These are phyloP conservation scores for Aspergillus terreus DNA, from an alignment of 2,329 filamentous ascomycete species.

Conservation along the genomic window DNA sequence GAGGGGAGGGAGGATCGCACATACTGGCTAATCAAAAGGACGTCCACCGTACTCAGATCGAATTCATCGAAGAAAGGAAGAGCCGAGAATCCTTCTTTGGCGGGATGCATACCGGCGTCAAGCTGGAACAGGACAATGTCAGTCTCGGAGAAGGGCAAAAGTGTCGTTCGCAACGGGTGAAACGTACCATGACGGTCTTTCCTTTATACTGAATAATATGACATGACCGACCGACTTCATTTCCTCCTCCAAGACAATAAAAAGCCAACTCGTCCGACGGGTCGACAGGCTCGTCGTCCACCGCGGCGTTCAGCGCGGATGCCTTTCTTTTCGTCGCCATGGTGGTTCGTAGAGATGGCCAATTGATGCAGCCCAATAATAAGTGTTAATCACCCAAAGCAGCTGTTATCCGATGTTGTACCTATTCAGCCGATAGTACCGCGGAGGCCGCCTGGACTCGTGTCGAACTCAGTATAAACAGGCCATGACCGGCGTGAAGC, in stretches of 20 bases:
- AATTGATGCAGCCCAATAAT: not conserved
- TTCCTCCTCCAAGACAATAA: conserved; percentile 87
- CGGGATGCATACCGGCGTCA: conserved; percentile 94
- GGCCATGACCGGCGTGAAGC: conserved; percentile 9
- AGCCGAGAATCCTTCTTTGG: conserved; percentile 87
- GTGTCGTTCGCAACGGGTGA: not conserved
- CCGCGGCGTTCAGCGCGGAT: conserved; percentile 63
- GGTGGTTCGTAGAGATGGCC: conserved; percentile 13
- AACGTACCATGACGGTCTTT: conserved; percentile 92
- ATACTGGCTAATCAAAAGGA: conserved; percentile 99
- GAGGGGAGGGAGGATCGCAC: conserved; percentile 41
- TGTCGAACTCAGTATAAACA: conserved; percentile 7
- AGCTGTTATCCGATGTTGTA: not conserved
- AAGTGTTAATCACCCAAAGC: not conserved
- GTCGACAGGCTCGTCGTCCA: conserved; percentile 80
- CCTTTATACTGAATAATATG: conserved; percentile 99
- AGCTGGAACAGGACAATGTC: conserved; percentile 57
- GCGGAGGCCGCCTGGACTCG: not conserved
- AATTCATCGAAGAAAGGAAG: conserved; percentile 99
- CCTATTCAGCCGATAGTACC: not conserved
- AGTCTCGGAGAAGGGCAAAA: not conserved
- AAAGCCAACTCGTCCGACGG: conserved; percentile 94
- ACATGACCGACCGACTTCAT: conserved; percentile 94
- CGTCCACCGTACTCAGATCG: conserved; percentile 93
- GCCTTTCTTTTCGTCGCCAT: conserved; percentile 97